Base-by-base conservation (phyloP, 495 filamentous ascomycete species). In the Tuber indicum region DNA sequence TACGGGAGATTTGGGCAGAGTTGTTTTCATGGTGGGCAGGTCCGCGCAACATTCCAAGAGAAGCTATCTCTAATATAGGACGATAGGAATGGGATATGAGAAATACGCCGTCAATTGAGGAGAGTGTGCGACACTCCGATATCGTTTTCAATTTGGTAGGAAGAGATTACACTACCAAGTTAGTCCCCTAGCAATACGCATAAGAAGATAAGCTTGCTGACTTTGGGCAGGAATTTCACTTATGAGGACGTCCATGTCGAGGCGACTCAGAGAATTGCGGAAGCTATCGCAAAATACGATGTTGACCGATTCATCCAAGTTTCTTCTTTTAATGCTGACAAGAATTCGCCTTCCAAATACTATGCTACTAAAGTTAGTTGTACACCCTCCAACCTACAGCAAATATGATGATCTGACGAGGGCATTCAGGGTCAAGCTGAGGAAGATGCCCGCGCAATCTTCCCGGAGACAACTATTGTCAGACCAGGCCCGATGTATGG, bases 261-360 rank as follows among this genome's bases (percentile, higher is more conserved):
- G 84, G 95, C 96, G 66, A 90, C 91, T n/a, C 92, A 96, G 86
- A 91, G 96, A 75, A 99, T 99, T 81, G 94, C 90, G 41, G 94
- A 98, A 84, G 96, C 96, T 74, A 93, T 93, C 58, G 96, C 96
- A 79, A 99, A 99, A 86, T 99, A 99, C 85, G 96, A 99, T 81
- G 90, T 98, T 77, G 96, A 99, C 86, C 91, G 96, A 70, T 99
- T 91, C 87, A 92, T 99, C 79, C 96, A 99, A 81, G 92, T 99
- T 81, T 98, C 96, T 52, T 96, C 93, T 52, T 94, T 94, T 88
- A 97, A 96, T 83, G 96, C 94, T 72, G 87, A 93, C 84, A 88
- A 88, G 44, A 87, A 92, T 77, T 97, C 94, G 46, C 86, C 91
- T 3, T 94, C 93, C 45, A 91, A 94, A 82, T 98, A 91, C 88